phyloP scores from a whole-genome alignment of 2,329 filamentous ascomycete species.

The Didymella keratinophila region DNA sequence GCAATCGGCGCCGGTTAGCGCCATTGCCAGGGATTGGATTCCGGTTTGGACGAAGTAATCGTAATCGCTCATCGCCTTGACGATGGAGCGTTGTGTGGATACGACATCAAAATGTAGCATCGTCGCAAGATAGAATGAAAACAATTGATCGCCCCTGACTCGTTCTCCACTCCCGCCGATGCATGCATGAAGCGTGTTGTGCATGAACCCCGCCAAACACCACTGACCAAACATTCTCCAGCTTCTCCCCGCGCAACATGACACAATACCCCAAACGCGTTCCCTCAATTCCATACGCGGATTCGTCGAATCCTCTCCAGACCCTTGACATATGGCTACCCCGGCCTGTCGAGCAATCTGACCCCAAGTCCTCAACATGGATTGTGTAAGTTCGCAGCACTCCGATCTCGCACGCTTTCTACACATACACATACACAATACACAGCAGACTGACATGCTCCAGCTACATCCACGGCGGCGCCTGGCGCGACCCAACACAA shows the following conservation, averaged over 20 bases:
- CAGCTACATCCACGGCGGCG: slow-evolving; percentile 60
- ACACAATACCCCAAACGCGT: slow-evolving; percentile 29
- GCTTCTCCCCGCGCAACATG: slow-evolving; percentile 24
- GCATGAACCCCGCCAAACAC: slow-evolving; percentile 24
- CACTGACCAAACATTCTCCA: slow-evolving; percentile 21
- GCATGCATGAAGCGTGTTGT: slow-evolving; percentile 18
- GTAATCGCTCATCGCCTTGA: slow-evolving; percentile 16
- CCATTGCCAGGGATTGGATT: slow-evolving; percentile 20
- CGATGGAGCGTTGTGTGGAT: slow-evolving; percentile 14
- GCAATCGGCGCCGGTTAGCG: slow-evolving; percentile 36
- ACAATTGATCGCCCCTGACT: slow-evolving; percentile 18
- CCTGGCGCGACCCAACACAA: slow-evolving; percentile 59
- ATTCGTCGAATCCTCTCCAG: slow-evolving; percentile 45
- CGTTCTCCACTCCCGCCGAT: slow-evolving; percentile 1
- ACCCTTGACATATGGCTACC: slow-evolving; percentile 56
- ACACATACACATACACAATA: neutral
- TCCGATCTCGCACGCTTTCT: slow-evolving; percentile 1
- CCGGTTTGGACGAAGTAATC: slow-evolving; percentile 25
- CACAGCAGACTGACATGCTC: neutral
- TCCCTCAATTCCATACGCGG: slow-evolving; percentile 40
- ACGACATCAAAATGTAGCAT: slow-evolving; percentile 14
- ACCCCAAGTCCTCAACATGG: slow-evolving; percentile 39
- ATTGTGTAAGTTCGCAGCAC: slow-evolving; percentile 40
- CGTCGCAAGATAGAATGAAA: slow-evolving; percentile 16
- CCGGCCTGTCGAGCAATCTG: slow-evolving; percentile 34